These are phyloP conservation scores for Coemansia sp. DNA, from an alignment of 192 early-diverging fungal genomes.

Conservation along the genomic window DNA sequence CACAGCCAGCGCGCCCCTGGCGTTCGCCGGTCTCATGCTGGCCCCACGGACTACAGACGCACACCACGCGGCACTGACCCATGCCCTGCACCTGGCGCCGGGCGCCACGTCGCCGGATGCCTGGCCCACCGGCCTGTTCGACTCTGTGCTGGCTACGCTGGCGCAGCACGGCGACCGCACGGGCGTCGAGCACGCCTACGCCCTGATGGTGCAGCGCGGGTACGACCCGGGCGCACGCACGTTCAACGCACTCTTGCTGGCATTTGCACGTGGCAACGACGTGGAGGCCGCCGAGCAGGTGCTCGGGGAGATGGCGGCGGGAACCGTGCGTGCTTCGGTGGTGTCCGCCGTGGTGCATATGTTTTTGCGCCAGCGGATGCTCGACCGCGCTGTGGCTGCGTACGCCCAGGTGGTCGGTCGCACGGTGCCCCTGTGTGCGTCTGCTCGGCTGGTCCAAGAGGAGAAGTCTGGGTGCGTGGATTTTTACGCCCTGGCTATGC, in stretches of 20 bases:
- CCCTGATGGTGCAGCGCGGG: slow-evolving; percentile 21
- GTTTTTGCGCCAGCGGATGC: not conserved
- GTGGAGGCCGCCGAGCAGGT: slow-evolving; percentile 9
- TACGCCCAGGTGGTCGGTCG: slow-evolving; percentile 40
- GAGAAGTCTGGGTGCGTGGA: too few species aligned
- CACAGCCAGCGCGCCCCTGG: too few species aligned
- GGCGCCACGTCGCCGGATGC: too few species aligned
- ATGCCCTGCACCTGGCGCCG: too few species aligned
- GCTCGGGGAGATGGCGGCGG: slow-evolving; percentile 9
- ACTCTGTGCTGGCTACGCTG: slow-evolving; percentile 20
- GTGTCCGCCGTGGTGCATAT: slow-evolving; percentile 28
- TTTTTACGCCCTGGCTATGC: slow-evolving; percentile 20
- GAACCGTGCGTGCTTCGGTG: slow-evolving; percentile 12
- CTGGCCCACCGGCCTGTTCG: too few species aligned
- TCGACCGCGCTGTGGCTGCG: slow-evolving; percentile 14
- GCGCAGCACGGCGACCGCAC: slow-evolving; percentile 11
- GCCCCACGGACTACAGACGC: too few species aligned
- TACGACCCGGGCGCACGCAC: slow-evolving; percentile 34
- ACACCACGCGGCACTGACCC: too few species aligned
- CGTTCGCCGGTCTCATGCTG: too few species aligned
- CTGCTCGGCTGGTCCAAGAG: slow-evolving; percentile 4
- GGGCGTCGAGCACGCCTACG: slow-evolving; percentile 24
- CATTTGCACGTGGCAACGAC: slow-evolving; percentile 26
- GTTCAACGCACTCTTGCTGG: slow-evolving; percentile 24
- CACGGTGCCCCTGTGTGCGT: slow-evolving; percentile 17